Conservation (phyloP, 805 yeast genomes). For the Suhomyces sp. region DNA sequence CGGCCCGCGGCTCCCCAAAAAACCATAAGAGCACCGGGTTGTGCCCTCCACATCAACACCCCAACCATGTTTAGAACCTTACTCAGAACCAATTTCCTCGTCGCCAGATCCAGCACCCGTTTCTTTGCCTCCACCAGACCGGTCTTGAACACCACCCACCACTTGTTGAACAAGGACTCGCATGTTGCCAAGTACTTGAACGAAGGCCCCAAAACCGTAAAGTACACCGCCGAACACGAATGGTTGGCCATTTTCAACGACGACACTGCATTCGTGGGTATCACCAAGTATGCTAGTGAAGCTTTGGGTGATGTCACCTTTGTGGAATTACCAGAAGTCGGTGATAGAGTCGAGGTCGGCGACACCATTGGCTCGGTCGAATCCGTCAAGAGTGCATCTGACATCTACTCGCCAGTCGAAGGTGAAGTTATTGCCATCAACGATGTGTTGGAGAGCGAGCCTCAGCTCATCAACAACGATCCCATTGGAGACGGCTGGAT, state of each 20-base stretch:
- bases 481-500: constrained; percentile 96
- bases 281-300: constrained; percentile 92
- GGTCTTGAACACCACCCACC: constrained; percentile 26
- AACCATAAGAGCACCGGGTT: too few relatives aligned
- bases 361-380: constrained; percentile 92
- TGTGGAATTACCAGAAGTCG: constrained; percentile 82
- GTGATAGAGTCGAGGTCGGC: constrained; percentile 58
- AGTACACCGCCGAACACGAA: constrained; percentile 88
- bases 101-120: constrained; percentile 8
- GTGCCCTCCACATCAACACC: too few relatives aligned
- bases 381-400: constrained; percentile 90
- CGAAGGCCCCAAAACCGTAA: constrained; percentile 47
- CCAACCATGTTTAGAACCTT: constrained; percentile 8
- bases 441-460: constrained; percentile 59
- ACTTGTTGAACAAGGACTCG: constrained; percentile 36
- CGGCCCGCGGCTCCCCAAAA: too few relatives aligned
- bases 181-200: constrained; percentile 37
- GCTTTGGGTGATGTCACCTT: constrained; percentile 96
- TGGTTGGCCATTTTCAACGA: constrained; percentile 88
- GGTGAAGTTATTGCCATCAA: constrained; percentile 78
- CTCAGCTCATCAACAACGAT: constrained; percentile 78
- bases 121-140: constrained; percentile 12
- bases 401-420: constrained; percentile 81
- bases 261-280: constrained; percentile 81
- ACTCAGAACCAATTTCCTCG: constrained; percentile 6